A percentile compares a stretch with the other conserved stretches of the same genome.
Evolutionary conservation across 768 basidiomycete species (phyloP).

Genomic region (Boletus insuetus): DNA sequence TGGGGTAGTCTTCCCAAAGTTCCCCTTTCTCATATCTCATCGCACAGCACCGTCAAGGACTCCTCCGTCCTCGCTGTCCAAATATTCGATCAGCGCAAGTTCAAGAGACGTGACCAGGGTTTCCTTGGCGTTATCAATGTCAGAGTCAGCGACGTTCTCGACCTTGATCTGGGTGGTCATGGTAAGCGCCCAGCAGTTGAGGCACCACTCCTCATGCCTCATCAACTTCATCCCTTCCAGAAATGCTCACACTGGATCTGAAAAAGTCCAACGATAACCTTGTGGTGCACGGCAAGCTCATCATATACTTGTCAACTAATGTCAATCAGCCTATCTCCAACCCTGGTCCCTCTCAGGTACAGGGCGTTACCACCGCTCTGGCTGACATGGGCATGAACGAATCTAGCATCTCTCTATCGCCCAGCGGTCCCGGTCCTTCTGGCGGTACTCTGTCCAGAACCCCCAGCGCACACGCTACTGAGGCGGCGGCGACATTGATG

Average conservation of each 20-base stretch:
- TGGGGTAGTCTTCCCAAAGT: background rate
- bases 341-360: slow-evolving; percentile 72
- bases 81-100: slow-evolving; percentile 99
- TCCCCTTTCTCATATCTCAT: slow-evolving; percentile 6
- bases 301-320: slow-evolving; percentile 94
- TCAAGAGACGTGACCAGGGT: slow-evolving; percentile 97
- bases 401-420: slow-evolving; percentile 60
- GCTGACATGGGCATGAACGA: slow-evolving; percentile 59
- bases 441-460: slow-evolving; percentile 55
- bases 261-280: slow-evolving; percentile 99
- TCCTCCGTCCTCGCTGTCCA: slow-evolving; percentile 98
- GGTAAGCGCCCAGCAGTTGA: slow-evolving; percentile 51
- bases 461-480: slow-evolving; percentile 66
- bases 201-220: background rate
- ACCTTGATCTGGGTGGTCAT: slow-evolving; percentile 89
- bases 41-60: slow-evolving; percentile 84
- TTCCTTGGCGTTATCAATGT: slow-evolving; percentile 98
- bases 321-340: slow-evolving; percentile 80
- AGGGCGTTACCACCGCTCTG: slow-evolving; percentile 56
- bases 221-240: slow-evolving; percentile 37
- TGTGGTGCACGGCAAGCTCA: slow-evolving; percentile 96
- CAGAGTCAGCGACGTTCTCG: slow-evolving; percentile 84
- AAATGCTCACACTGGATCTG: slow-evolving; percentile 94
- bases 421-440: slow-evolving; percentile 33
- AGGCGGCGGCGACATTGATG: slow-evolving; percentile 40